Percentiles rank a stretch among this genome's conserved stretches.
These are phyloP conservation scores for Aspergillus amoenus DNA, from an alignment of 2,329 filamentous ascomycete species.

Conservation along the genomic window DNA sequence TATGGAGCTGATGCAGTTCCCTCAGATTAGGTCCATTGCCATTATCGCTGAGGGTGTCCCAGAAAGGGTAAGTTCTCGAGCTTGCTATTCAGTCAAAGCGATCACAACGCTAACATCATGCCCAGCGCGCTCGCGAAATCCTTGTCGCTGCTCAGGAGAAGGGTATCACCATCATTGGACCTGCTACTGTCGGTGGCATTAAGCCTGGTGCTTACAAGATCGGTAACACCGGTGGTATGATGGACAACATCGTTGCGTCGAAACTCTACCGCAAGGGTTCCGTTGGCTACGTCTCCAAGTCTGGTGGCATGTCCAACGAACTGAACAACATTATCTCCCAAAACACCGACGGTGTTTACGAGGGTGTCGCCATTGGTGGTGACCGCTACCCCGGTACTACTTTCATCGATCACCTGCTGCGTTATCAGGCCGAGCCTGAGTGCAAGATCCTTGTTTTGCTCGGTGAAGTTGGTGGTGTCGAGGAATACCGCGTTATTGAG, in stretches of 20 bases:
- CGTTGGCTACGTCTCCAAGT: slow-evolving; percentile 99
- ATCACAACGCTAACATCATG: slow-evolving; percentile 8
- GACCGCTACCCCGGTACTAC: slow-evolving; percentile 98
- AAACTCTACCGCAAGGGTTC: slow-evolving; percentile 99
- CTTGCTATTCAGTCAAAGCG: not conserved
- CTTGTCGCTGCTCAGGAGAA: slow-evolving; percentile 96
- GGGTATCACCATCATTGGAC: slow-evolving; percentile 98
- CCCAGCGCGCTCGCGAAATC: slow-evolving; percentile 92
- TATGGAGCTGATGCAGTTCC: slow-evolving; percentile 95
- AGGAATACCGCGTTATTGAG: slow-evolving; percentile 99
- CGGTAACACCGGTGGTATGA: slow-evolving; percentile 99
- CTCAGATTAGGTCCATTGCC: slow-evolving; percentile 97
- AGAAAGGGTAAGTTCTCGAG: slow-evolving; percentile 68
- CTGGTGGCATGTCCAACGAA: slow-evolving; percentile 99
- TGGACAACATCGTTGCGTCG: slow-evolving; percentile 99
- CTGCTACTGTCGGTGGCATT: slow-evolving; percentile 97
- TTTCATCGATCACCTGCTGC: slow-evolving; percentile 97
- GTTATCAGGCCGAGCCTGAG: slow-evolving; percentile 93
- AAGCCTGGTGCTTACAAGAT: slow-evolving; percentile 99
- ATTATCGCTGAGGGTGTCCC: slow-evolving; percentile 99
- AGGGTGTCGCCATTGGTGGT: slow-evolving; percentile 99
- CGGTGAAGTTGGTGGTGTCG: slow-evolving; percentile 97
- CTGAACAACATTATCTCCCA: slow-evolving; percentile 99
- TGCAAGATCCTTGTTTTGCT: slow-evolving; percentile 97
- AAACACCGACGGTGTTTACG: slow-evolving; percentile 95